Evolutionary conservation across 2,329 filamentous ascomycete genomes (phyloP), one percentile per base, ranked within the genome.

Genomic region (Myriosclerotinia duriaeana): DNA sequence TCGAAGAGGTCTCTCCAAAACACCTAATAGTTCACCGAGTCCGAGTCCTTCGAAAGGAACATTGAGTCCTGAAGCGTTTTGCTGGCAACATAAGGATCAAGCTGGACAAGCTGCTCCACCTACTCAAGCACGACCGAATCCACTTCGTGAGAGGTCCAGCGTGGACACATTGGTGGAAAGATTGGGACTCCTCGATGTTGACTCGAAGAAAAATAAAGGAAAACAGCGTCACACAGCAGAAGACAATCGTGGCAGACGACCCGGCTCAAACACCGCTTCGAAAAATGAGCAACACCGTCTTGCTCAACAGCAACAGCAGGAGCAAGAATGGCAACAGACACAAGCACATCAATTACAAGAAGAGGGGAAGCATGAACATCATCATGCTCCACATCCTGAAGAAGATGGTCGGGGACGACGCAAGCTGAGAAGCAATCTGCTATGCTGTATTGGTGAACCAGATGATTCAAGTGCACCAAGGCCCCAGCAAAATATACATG

Each of bases 71-170:
- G 77, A 70, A 64, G 76, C 65, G 56, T 97, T 93, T 79, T 98
- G 94, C 81, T 97, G 91, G 90, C 93, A 97, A 77, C 95, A 99
- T 80, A 93, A 91, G 76, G 92, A 95, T 66, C 95, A 99, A 78
- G 71, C 74, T 77, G 22, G 83, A 79, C 68, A 80, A 77, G 53
- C 70, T 64, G 65, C 73, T 73, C 74, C 67, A 77, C 76, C 60
- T 20, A 38, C 34, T n/a, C 42, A 55, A 36, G 1, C 48, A 76
- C 69, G 75, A 71, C 52, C 65, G 40, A 52, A 53, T 76, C 67
- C 75, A 68, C 64, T 74, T 74, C 53, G 79, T 38, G 82, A 85
- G 66, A 83, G 91, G 62, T 89, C 87, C 44, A 97, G 93, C 73
- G 84, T 98, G 66, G 95, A 99, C 77, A 96, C 93, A 0, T 80